A percentile compares a stretch with the other conserved stretches of the same genome.
Evolutionary conservation across 2,329 filamentous ascomycete genomes (phyloP).

Genomic region (Hyphodiscus sp.): DNA sequence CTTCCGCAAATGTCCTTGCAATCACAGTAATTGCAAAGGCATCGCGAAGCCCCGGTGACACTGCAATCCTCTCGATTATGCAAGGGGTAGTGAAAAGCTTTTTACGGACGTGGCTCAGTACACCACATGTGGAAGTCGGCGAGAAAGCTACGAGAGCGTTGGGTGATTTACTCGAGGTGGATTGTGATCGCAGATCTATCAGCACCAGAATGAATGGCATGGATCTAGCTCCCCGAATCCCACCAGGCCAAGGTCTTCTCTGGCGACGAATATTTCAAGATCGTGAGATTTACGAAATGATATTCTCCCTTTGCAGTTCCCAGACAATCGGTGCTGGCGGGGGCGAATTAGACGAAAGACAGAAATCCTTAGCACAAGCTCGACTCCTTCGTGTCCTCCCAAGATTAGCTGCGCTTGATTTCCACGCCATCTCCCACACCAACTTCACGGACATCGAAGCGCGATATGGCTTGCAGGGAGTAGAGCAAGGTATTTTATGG

Average conservation of each 20-base stretch:
- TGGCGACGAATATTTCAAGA: conserved; percentile 48
- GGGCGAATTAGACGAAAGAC: conserved; percentile 25
- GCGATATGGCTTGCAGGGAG: conserved; percentile 13
- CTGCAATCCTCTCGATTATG: conserved; percentile 44
- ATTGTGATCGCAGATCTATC: conserved; percentile 38
- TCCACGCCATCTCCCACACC: conserved; percentile 20
- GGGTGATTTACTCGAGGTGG: conserved; percentile 48
- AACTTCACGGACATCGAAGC: conserved; percentile 26
- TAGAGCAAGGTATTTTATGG: conserved; percentile 24
- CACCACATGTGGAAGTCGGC: conserved; percentile 48
- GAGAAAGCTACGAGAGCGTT: conserved; percentile 46
- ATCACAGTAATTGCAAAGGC: conserved; percentile 52
- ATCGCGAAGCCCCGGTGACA: conserved; percentile 40
- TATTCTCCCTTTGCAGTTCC: conserved; percentile 35
- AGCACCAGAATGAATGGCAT: conserved; percentile 29
- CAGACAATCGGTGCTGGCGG: conserved; percentile 16
- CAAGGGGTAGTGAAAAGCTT: conserved; percentile 43
- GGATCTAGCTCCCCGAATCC: conserved; percentile 33
- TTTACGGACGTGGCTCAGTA: conserved; percentile 46
- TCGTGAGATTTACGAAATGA: conserved; percentile 37
- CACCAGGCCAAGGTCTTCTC: conserved; percentile 44
- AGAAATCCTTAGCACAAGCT: conserved; percentile 30
- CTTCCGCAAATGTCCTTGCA: conserved; percentile 52
- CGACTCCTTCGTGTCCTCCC: conserved; percentile 29
- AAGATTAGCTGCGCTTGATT: conserved; percentile 25